A percentile compares a stretch with the other conserved stretches of the same genome.
These are phyloP conservation scores for Aspergillus coremiiformis DNA, from an alignment of 495 filamentous ascomycete genomes.

Conservation along the genomic window DNA sequence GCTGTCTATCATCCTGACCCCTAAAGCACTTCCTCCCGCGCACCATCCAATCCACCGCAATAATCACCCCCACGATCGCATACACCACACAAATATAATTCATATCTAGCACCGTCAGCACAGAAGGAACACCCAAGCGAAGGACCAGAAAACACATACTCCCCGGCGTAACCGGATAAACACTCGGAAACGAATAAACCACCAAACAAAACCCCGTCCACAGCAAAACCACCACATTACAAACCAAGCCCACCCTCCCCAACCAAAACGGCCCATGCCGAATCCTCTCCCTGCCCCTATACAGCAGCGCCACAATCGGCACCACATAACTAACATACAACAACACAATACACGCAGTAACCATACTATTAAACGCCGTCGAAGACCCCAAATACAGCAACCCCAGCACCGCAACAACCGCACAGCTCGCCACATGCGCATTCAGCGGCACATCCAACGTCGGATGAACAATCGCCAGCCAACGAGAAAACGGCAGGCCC, in stretches of 20 bases:
- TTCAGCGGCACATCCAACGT: slow-evolving; percentile 20
- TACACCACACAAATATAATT: slow-evolving; percentile 50
- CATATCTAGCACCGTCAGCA: slow-evolving; percentile 23
- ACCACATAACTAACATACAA: slow-evolving; percentile 44
- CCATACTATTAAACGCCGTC: slow-evolving; percentile 44
- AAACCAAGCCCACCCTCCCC: slow-evolving; percentile 29
- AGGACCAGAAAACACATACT: slow-evolving; percentile 2
- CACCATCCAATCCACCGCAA: slow-evolving; percentile 25
- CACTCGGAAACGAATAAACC: slow-evolving; percentile 44
- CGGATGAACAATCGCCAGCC: slow-evolving; percentile 13
- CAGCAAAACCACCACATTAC: slow-evolving; percentile 33
- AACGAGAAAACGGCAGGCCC: slow-evolving; percentile 15
- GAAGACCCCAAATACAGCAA: slow-evolving; percentile 44
- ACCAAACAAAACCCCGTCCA: slow-evolving; percentile 43
- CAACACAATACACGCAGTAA: slow-evolving; percentile 42
- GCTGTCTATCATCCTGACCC: slow-evolving; percentile 21
- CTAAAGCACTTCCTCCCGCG: slow-evolving; percentile 15
- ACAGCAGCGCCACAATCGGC: slow-evolving; percentile 38
- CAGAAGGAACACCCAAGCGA: not conserved
- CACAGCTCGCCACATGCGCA: slow-evolving; percentile 40
- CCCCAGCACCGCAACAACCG: slow-evolving; percentile 41
- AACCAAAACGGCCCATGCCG: slow-evolving; percentile 45
- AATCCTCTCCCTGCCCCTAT: slow-evolving; percentile 40
- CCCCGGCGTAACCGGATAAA: slow-evolving; percentile 25
- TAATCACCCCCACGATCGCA: slow-evolving; percentile 32